Evolutionary conservation across 2,329 filamentous ascomycete genomes (phyloP), one percentile per base, ranked within the genome.

Genomic region (Paraphoma chrysanthemicola): DNA sequence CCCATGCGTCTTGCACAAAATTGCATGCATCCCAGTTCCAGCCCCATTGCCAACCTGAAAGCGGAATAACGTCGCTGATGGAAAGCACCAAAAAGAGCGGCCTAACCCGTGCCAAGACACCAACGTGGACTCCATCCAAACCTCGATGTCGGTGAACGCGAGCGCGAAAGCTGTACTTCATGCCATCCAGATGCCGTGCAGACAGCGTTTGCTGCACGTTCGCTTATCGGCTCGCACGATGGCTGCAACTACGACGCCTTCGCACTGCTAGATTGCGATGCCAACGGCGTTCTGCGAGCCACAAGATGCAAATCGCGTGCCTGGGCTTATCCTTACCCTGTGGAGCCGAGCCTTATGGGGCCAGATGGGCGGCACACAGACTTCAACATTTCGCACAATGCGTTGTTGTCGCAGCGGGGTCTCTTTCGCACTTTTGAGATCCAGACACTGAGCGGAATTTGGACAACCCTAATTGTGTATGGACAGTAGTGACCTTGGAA

Each of bases 1-100:
- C 49, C 23, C n/a, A 39, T 45, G 49, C 49, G 17, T 12, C 28
- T 16, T 52, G 39, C 42, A 33, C 23, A 38, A 44, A 52, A 52
- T 16, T 30, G 14, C 30, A 28, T 45, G 0, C 41, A 45, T 14
- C 31, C 42, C 14, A 14, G 36, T 44, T 52, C 49, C 41, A 46
- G 49, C 42, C 49, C 49, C 49, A 44, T 45, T 7, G 49, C 42
- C 3, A 44, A 23, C 8, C 28, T 31, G 5, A 18, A 44, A 31
- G n/a, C 4, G 28, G 36, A 14, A 9, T 44, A 33, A 28, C 18
- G 7, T 44, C 30, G 10, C 38, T 51, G 31, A 23, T 23, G 39
- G 3, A 31, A 12, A 23, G n/a, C n/a, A 11, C 36, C 28, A 4
- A 31, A n/a, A 42, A 4, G 47, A 18, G 18, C 28, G 39, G 39